These are phyloP conservation scores for Datura wrightii DNA, from an alignment of 257 asterid species.

Conservation along the genomic window DNA sequence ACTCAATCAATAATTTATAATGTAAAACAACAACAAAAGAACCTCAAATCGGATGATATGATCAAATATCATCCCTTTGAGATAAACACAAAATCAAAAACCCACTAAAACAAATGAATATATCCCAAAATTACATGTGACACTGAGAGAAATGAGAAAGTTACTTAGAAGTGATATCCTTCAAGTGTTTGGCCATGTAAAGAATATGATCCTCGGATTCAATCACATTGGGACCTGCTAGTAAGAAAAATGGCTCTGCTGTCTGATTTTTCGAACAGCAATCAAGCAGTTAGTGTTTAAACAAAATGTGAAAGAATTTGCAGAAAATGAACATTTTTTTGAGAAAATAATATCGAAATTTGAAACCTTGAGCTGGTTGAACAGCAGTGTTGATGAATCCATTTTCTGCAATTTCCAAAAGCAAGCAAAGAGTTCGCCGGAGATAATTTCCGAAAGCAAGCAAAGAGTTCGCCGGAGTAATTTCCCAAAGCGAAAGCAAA, in stretches of 20 bases:
- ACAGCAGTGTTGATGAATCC: slow-evolving; percentile 68
- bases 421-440: neutral
- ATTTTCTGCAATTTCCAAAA: slow-evolving; percentile 31
- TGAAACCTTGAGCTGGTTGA: slow-evolving; percentile 79
- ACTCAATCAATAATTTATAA: too few species aligned
- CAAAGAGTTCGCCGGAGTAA: neutral
- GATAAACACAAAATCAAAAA: too few species aligned
- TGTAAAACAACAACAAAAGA: too few species aligned
- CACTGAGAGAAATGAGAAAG: neutral
- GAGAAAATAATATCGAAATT: neutral
- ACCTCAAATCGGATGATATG: too few species aligned
- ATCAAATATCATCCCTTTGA: too few species aligned
- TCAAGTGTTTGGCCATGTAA: slow-evolving; percentile 74
- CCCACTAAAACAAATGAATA: neutral
- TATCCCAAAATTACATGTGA: neutral
- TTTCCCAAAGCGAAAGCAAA: neutral
- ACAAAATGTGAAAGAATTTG: neutral
- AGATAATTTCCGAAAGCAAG: neutral
- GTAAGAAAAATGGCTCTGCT: slow-evolving; percentile 81
- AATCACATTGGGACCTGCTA: slow-evolving; percentile 96
- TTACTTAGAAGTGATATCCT: slow-evolving; percentile 60
- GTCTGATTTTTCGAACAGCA: slow-evolving; percentile 43
- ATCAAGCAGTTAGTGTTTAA: neutral
- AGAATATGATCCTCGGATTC: slow-evolving; percentile 87
- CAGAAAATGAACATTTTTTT: neutral